Base-by-base conservation (phyloP, 768 basidiomycete genomes). In the Boletus pseudo-olivaceus region DNA sequence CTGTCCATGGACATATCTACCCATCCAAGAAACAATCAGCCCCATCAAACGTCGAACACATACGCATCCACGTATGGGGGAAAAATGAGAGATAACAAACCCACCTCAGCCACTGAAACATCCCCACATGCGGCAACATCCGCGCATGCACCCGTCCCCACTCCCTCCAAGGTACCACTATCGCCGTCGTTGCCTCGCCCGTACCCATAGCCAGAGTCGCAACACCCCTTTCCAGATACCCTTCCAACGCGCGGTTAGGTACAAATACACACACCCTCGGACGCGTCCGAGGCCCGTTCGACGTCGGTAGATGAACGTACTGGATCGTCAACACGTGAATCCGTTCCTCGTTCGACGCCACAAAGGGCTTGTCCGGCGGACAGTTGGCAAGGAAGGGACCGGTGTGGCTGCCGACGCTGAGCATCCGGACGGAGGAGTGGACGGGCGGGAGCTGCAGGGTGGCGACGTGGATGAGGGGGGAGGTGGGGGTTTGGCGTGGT, bases 101-200 rank as follows among this genome's bases (percentile, higher is more conserved):
- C 23, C 42, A 76, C 75, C 76, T 67, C 32, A 77, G 58, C 78
- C 78, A 79, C 41, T 72, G 67, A 57, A 75, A 77, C 27, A 53
- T 54, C 1, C 53, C 60, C 9, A 55, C 37, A 8, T 69, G 64
- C 12, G 60, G 57, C 11, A 76, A 20, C 51, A 73, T 66, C 7
- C 78, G 62, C 45, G 76, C 67, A 10, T 72, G 55, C 5, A 45
- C 44, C 4, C 58, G 71, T 6, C 76, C 77, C 78, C 78, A 79
- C 26, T 62, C 63, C 2, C 60, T 55, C 78, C 78, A 79, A 1
- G 57, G 61, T 20, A 71, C 59, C 12, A 52, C 39, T 33, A 40
- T 17, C 35, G 12, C 20, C 47, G 5, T n/a, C 9, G 14, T 26
- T 5, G 9, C 33, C 15, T 10, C 33, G n/a, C 15, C 33, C 14